Base-by-base conservation (phyloP, 2,329 filamentous ascomycete genomes). In the Pezicula carpinea region DNA sequence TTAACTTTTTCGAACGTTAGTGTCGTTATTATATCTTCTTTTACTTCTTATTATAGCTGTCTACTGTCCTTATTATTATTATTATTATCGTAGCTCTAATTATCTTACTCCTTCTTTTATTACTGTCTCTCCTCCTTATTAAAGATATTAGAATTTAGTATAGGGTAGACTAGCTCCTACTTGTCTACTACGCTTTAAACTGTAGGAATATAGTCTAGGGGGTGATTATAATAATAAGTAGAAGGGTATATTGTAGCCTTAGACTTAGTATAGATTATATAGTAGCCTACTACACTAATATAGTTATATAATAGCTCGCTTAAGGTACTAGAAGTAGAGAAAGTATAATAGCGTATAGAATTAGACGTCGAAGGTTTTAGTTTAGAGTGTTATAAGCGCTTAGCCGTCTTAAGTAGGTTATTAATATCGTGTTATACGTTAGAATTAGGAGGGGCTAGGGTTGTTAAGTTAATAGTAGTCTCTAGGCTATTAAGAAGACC, bases 371-470 rank as follows among this genome's bases (percentile, higher is more conserved):
- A 52, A 53, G 49, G 17, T 49, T 21, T 23, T 47, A 39, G 46
- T 53, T 55, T 39, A 2, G 48, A 15, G 41, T 38, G 47, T 42
- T 5, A 44, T 39, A 54, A 53, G 49, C 43, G 52, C 39, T 11
- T 23, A n/a, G 47, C 35, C 32, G 39, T 43, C 47, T 56, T 42
- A 39, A 22, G 50, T 15, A 53, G 51, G 43, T 57, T 17, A 56
- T 57, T 38, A 50, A 56, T 53, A 49, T 53, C 45, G 46, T 56
- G 44, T 44, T 31, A 53, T 19, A 3, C 22, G 46, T 58, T 41
- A 43, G 42, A 43, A 52, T 29, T 53, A 54, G 44, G 38, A 53
- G 35, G 42, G 35, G 50, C 48, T 36, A 39, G 48, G 46, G 40
- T 55, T 55, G 21, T 54, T 38, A 40, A 53, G 47, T 53, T 23